Evolutionary conservation across 371 early-diverging fungal species (phyloP).

Genomic region (Zychaea mexicana): DNA sequence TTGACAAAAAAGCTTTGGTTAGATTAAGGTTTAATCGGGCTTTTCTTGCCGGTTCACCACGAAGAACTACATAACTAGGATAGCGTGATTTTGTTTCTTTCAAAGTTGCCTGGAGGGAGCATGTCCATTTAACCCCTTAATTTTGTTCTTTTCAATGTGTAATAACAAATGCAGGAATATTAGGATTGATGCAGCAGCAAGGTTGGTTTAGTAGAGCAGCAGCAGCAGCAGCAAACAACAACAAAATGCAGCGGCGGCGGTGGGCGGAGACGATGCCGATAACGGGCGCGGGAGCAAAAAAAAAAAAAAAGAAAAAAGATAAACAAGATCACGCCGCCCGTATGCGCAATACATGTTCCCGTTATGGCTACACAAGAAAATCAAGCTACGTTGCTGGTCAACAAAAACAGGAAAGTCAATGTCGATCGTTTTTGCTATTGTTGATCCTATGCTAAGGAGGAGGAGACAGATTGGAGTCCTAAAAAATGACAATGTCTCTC

Average conservation of each 20-base stretch:
- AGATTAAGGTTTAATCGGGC: not conserved
- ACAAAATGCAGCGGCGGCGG: not conserved
- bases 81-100: not conserved
- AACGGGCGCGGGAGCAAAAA: not conserved
- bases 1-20: not conserved
- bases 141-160: no score
- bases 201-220: not conserved
- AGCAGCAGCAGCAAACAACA: not conserved
- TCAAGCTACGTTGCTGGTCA: not conserved
- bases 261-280: not conserved
- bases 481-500: not conserved
- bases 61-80: not conserved
- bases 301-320: not conserved
- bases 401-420: slow-evolving; percentile 3
- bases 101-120: not conserved
- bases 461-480: no score
- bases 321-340: not conserved
- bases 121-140: no score
- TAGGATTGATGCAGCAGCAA: not conserved
- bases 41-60: not conserved
- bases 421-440: slow-evolving; percentile 1
- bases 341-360: not conserved
- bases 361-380: not conserved
- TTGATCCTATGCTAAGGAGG: slow-evolving; percentile 1
- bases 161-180: slow-evolving; percentile 6